These are phyloP conservation scores for Poteriospumella lacustris DNA, from an alignment of 108 stramenopile genomes.

Conservation along the genomic window DNA sequence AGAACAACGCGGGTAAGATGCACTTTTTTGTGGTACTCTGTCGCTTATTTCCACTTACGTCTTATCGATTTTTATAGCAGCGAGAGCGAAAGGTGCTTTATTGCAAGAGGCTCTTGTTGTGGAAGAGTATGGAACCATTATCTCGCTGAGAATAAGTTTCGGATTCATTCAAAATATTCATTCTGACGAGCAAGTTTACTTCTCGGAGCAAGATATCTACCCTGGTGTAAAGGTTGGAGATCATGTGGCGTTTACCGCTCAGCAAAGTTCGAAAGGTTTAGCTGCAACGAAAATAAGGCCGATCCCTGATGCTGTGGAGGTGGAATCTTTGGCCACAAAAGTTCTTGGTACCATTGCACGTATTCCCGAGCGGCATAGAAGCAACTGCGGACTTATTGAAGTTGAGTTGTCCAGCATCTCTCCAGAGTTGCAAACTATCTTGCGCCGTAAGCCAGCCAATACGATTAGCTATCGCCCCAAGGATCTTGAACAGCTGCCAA, in stretches of 20 bases:
- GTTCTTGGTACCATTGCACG: not conserved
- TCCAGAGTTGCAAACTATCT: not conserved
- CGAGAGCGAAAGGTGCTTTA: too few relatives aligned
- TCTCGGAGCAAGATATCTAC: not conserved
- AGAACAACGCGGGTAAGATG: too few relatives aligned
- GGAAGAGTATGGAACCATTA: slow-evolving; percentile 19
- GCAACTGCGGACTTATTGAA: not conserved
- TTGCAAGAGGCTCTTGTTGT: too few relatives aligned
- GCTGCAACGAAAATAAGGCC: too few relatives aligned
- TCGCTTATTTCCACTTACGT: too few relatives aligned
- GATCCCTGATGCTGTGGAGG: too few relatives aligned
- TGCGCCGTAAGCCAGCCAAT: not conserved
- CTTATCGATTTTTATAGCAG: too few relatives aligned
- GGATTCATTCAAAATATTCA: slow-evolving; percentile 1
- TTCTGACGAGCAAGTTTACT: slow-evolving; percentile 21
- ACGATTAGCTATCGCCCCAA: not conserved
- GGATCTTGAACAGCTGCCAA: not conserved
- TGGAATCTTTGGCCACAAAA: not conserved
- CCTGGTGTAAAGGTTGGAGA: not conserved
- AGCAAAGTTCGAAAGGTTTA: not conserved
- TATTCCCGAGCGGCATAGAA: not conserved
- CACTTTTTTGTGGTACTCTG: too few relatives aligned
- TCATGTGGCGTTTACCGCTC: not conserved
- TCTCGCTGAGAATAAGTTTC: not conserved
- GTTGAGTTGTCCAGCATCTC: not conserved